A percentile compares a stretch with the other conserved stretches of the same genome.
Evolutionary conservation across 2,329 filamentous ascomycete genomes (phyloP).

Genomic region (Pseudogymnoascus sp.): DNA sequence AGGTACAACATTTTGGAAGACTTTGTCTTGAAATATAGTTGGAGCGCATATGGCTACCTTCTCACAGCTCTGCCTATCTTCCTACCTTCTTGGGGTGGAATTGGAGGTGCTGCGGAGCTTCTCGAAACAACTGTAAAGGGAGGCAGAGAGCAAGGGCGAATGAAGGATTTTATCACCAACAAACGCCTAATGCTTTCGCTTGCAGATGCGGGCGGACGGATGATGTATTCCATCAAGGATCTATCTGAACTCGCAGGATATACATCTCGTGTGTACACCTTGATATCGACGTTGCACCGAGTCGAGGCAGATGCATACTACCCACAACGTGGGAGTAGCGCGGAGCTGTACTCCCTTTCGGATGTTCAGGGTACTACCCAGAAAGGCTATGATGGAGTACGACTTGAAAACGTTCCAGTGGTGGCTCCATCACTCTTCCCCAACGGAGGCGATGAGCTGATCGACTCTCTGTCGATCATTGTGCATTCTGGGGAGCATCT

Average conservation of each 20-base stretch:
- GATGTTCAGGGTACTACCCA: conserved; percentile 92
- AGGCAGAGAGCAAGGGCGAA: conserved; percentile 70
- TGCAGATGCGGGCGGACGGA: conserved; percentile 88
- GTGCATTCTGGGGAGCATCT: conserved; percentile 87
- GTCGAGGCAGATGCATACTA: conserved; percentile 88
- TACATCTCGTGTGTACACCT: conserved; percentile 89
- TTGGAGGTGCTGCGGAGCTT: conserved; percentile 65
- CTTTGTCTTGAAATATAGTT: conserved; percentile 95
- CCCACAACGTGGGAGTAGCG: conserved; percentile 52
- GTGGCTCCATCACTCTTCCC: conserved; percentile 86
- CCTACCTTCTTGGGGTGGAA: conserved; percentile 84
- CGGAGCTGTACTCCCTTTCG: conserved; percentile 79
- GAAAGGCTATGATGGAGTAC: conserved; percentile 88
- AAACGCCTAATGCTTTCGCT: conserved; percentile 96
- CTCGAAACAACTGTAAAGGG: conserved; percentile 41
- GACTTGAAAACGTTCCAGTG: conserved; percentile 85
- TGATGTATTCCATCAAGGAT: conserved; percentile 99
- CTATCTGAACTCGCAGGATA: conserved; percentile 91
- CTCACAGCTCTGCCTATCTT: conserved; percentile 90
- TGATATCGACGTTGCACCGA: conserved; percentile 89
- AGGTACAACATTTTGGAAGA: conserved; percentile 98
- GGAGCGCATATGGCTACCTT: conserved; percentile 95
- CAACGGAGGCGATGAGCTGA: conserved; percentile 80
- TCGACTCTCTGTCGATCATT: conserved; percentile 82
- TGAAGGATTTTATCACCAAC: conserved; percentile 99